Evolutionary conservation across 768 basidiomycete genomes (phyloP).

Genomic region (Termitomyces sp.): DNA sequence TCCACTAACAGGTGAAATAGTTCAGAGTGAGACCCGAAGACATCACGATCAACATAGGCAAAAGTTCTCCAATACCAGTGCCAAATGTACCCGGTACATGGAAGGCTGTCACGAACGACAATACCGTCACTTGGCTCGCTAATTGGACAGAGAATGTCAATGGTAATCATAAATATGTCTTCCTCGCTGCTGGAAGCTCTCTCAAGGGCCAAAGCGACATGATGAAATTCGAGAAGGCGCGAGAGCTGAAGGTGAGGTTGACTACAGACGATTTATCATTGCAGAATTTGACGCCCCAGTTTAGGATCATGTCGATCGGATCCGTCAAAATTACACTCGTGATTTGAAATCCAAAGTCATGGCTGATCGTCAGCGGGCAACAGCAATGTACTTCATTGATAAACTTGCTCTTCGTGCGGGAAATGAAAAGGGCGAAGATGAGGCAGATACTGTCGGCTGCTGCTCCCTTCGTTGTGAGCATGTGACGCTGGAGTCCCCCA

Average conservation of each 20-base stretch:
- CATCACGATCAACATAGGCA: slow-evolving; percentile 91
- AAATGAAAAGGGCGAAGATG: slow-evolving; percentile 99
- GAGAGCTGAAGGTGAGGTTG: slow-evolving; percentile 79
- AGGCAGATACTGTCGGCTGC: slow-evolving; percentile 98
- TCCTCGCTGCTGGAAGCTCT: slow-evolving; percentile 94
- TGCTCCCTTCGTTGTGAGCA: slow-evolving; percentile 97
- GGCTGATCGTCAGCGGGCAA: slow-evolving; percentile 95
- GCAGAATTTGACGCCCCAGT: slow-evolving; percentile 1
- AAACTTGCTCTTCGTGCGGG: slow-evolving; percentile 95
- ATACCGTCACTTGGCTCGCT: slow-evolving; percentile 98
- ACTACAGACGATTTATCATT: not conserved
- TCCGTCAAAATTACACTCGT: slow-evolving; percentile 80
- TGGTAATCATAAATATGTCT: slow-evolving; percentile 93
- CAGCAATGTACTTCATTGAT: slow-evolving; percentile 99
- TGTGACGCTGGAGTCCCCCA: slow-evolving; percentile 84
- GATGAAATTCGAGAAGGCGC: slow-evolving; percentile 96
- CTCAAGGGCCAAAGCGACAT: slow-evolving; percentile 98
- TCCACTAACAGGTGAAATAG: slow-evolving; percentile 32
- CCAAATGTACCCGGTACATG: slow-evolving; percentile 92
- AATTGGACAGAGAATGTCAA: slow-evolving; percentile 99
- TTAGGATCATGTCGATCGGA: slow-evolving; percentile 85
- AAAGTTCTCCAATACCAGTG: slow-evolving; percentile 64
- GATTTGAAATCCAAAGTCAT: slow-evolving; percentile 90
- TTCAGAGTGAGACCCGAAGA: slow-evolving; percentile 89
- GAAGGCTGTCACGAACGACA: slow-evolving; percentile 85